A percentile compares a stretch with the other conserved stretches of the same genome.
These are phyloP conservation scores for Aspergillus proliferans DNA, from an alignment of 2,329 filamentous ascomycete species.

Conservation along the genomic window DNA sequence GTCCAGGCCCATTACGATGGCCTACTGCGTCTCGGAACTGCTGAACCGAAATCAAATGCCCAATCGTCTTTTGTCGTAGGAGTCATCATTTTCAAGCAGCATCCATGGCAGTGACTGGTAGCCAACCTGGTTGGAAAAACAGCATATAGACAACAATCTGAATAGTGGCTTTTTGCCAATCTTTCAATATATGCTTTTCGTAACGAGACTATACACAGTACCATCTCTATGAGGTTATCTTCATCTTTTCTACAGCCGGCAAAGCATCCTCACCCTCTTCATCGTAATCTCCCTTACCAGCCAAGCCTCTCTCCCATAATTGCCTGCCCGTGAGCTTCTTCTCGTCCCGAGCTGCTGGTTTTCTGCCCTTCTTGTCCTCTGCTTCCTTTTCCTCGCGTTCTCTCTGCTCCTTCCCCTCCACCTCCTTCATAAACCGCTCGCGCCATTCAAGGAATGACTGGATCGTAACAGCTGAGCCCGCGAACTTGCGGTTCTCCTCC, in stretches of 20 bases:
- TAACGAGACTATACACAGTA: background rate
- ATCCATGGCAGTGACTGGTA: background rate
- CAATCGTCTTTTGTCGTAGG: too few relatives aligned
- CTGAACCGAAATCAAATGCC: too few relatives aligned
- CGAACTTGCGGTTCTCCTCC: slow-evolving; percentile 95
- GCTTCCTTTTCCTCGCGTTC: slow-evolving; percentile 68
- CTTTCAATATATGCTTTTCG: background rate
- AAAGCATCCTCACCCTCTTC: slow-evolving; percentile 60
- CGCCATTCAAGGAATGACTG: slow-evolving; percentile 83
- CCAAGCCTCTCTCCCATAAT: slow-evolving; percentile 71
- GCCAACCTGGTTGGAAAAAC: background rate
- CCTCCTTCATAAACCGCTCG: slow-evolving; percentile 68
- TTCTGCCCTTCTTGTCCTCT: slow-evolving; percentile 77
- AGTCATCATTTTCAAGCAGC: too few relatives aligned
- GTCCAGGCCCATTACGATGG: too few relatives aligned
- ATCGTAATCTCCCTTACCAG: slow-evolving; percentile 58
- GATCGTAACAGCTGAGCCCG: slow-evolving; percentile 79
- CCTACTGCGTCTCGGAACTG: too few relatives aligned
- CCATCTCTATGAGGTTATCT: slow-evolving; percentile 52
- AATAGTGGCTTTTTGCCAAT: background rate
- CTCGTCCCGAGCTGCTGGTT: slow-evolving; percentile 59
- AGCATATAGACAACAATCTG: background rate
- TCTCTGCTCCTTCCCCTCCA: slow-evolving; percentile 63
- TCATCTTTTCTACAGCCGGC: slow-evolving; percentile 61
- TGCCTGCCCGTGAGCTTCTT: slow-evolving; percentile 65